Conservation (phyloP, 2,329 filamentous ascomycete species). For the Paecilomyces sp. region DNA sequence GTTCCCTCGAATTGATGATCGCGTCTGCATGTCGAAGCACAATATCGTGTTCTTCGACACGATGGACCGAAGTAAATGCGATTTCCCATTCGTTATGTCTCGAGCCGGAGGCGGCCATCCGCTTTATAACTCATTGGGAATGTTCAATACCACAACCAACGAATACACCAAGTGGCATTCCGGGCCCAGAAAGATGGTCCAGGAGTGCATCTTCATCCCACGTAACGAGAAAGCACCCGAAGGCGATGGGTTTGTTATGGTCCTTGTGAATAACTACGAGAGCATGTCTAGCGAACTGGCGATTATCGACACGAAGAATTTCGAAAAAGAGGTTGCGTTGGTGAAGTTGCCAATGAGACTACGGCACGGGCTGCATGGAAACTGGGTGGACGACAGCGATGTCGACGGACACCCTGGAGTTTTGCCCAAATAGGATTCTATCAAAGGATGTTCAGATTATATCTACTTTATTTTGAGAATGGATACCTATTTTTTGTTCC, state of each 20-base stretch:
- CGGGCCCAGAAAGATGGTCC: neutral
- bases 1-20: neutral
- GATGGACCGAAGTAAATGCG: neutral
- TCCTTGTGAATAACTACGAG: neutral
- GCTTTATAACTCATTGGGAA: neutral
- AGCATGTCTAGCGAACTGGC: neutral
- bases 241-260: neutral
- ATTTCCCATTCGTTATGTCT: neutral
- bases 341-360: neutral
- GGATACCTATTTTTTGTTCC: no score
- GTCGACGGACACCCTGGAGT: neutral
- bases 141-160: neutral
- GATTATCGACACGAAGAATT: neutral
- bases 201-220: neutral
- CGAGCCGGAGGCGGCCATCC: no score
- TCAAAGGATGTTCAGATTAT: no score
- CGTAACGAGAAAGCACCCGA: neutral
- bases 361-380: neutral
- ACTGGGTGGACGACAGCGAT: neutral
- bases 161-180: neutral
- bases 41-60: neutral
- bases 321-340: neutral
- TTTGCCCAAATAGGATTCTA: neutral
- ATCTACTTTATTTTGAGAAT: no score
- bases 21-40: neutral